Base-by-base conservation (phyloP, 2,329 filamentous ascomycete species). In the Aureobasidium pullulans region DNA sequence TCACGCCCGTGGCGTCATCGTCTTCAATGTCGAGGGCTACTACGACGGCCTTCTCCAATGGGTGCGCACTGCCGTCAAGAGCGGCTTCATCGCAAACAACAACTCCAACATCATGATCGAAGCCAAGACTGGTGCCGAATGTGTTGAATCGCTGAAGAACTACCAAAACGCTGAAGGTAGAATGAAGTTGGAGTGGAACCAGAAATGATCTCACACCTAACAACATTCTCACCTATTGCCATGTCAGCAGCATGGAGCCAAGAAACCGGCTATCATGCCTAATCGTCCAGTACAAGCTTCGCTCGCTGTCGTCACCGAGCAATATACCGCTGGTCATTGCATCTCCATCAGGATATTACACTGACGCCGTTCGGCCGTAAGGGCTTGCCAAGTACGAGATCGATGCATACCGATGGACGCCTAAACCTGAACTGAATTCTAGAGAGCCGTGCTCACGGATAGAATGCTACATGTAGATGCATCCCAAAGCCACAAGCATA, bases 11-110 rank as follows among this genome's bases (percentile, higher is more conserved):
- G 89, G 88, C 3, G 85, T 97, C 47, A 85, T 93, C 57, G 77
- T 96, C 50, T 84, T 89, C 66, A 97, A 97, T 72, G 81, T 96
- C 29, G 85, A 92, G 58, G 90, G 91, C 0, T 97, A 96, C 75
- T 99, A 92, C 83, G 88, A 95, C 72, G 91, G 91, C 0, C 77
- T 99, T 63, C 73, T 96, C 61, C 75, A 81, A 53, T 96, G 92
- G 93, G 84, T 96, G 61, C 79, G 81, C 69, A 88, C 84, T 64
- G 86, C 88, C 8, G 87, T 94, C 4, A 76, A 81, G 58, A 82
- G 87, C 62, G 89, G 89, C 0, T 97, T 96, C 69, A 85, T 99
- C 50, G 81, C 81, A 57, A 73, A 78, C 36, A 82, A 77, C 19
- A 93, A 92, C 73, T 83, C 81, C 50, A 78, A 81, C 10, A 97